A percentile compares a stretch with the other conserved stretches of the same genome.
phyloP scores from a whole-genome alignment of 2,329 filamentous ascomycete genomes.

The Helicocarpus griseus region DNA sequence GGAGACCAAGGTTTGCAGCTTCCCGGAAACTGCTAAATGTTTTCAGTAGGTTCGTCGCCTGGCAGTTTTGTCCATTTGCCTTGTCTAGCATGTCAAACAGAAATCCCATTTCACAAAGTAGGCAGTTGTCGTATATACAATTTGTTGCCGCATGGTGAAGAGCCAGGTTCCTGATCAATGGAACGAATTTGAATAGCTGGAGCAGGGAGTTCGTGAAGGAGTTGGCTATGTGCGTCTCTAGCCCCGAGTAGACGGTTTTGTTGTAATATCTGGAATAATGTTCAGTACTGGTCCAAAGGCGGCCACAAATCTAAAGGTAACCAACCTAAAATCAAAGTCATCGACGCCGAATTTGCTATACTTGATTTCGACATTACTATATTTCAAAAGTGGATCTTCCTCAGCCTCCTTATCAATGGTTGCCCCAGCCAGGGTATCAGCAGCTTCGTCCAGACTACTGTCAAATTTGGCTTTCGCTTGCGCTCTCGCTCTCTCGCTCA shows the following conservation, averaged over 20 bases:
- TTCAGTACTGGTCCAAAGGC: constrained; percentile 59
- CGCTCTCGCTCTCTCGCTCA: constrained; percentile 85
- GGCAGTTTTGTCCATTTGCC: constrained; percentile 84
- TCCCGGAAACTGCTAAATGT: constrained; percentile 76
- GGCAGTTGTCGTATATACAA: constrained; percentile 71
- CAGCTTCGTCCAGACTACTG: constrained; percentile 43
- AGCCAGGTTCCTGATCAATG: constrained; percentile 75
- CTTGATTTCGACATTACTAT: constrained; percentile 92
- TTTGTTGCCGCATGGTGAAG: constrained; percentile 79
- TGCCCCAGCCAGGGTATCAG: constrained; percentile 56
- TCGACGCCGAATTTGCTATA: constrained; percentile 99
- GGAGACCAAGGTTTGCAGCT: constrained; percentile 63
- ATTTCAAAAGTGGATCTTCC: constrained; percentile 76
- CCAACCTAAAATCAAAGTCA: constrained; percentile 97
- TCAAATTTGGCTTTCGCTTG: constrained; percentile 32
- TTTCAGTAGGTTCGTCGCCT: constrained; percentile 90
- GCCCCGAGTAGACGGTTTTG: constrained; percentile 77
- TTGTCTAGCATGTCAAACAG: constrained; percentile 98
- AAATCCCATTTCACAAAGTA: constrained; percentile 90
- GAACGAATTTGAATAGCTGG: constrained; percentile 85
- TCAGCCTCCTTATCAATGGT: constrained; percentile 63
- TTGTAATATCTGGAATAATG: constrained; percentile 67
- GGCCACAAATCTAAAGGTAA: constrained; percentile 44
- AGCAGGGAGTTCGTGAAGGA: constrained; percentile 90
- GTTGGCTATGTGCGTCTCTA: constrained; percentile 94